Base-by-base conservation (phyloP, 148 eudicot genomes). In the Agrostemma githago region DNA sequence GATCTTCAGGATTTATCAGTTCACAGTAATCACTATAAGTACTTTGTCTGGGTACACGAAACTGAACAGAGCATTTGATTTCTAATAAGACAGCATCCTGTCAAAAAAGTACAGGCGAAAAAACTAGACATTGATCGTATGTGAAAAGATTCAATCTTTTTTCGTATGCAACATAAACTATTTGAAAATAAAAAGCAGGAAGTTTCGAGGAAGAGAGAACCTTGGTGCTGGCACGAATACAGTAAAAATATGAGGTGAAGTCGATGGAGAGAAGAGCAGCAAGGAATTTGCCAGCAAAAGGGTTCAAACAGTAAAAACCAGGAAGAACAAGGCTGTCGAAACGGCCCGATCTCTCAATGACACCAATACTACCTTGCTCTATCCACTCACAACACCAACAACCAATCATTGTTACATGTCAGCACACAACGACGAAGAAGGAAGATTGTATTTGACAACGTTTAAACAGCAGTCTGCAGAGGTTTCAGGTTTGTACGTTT, bases 21-120 rank as follows among this genome's bases (percentile, higher is more conserved):
- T 94, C 98, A 79, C 92, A 92, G 73, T 87, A 94, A 38, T 97
- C 97, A 84, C 92, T 97, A 84, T 89, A 97, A 71, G 97, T 97
- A 85, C 81, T 87, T 82, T 79, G 70, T 80, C 74, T 92, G 76
- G 87, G 83, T 16, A 94, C 87, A 70, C 98, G 90, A 66, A 89
- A 94, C 67, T 94, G 97, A 80, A 94, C 90, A 5, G 98, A 92
- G 84, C 97, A 94, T 37, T 84, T 42, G 79, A 94, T 43, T 77
- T 94, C 93, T 76, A 94, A 97, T 80, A 91, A 91, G 63, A 94
- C 98, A 83, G 89, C 87, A 82, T 94, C 98, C 98, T 94, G 89
- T 72, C 84, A 65, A 75, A 80, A n/a, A 12, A 44, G n/a, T 11
- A 66, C 69, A 66, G 75, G 43, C 9, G 7, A 15, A 39, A 57